phyloP scores from a whole-genome alignment of 169 alveolate species.

The Plasmodium malariae region DNA sequence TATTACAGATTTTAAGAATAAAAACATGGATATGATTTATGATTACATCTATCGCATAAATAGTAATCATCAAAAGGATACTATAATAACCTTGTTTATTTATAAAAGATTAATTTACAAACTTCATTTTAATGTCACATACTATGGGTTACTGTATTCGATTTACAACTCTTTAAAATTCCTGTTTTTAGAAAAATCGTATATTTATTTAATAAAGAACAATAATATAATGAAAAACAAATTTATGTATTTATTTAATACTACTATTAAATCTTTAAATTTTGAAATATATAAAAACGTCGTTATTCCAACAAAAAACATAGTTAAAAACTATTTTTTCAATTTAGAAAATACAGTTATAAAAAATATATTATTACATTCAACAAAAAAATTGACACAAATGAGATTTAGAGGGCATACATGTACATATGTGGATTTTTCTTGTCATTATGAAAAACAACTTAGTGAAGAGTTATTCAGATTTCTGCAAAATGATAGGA shows the following conservation, averaged over 20 bases:
- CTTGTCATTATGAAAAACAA: slow-evolving; percentile 8
- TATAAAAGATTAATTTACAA: slow-evolving; percentile 35
- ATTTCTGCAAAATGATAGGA: not conserved
- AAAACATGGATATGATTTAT: slow-evolving; percentile 9
- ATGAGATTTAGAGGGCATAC: slow-evolving; percentile 31
- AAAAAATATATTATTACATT: slow-evolving; percentile 19
- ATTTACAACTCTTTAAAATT: slow-evolving; percentile 34
- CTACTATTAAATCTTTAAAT: slow-evolving; percentile 10
- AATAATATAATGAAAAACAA: slow-evolving; percentile 21
- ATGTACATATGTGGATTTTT: slow-evolving; percentile 8
- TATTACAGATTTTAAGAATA: slow-evolving; percentile 7
- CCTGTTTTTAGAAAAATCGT: slow-evolving; percentile 25
- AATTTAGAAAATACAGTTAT: slow-evolving; percentile 12
- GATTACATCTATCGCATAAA: slow-evolving; percentile 25
- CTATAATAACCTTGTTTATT: slow-evolving; percentile 13
- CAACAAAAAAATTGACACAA: slow-evolving; percentile 7
- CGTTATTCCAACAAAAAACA: slow-evolving; percentile 6
- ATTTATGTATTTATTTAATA: slow-evolving; percentile 30
- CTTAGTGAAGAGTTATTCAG: not conserved
- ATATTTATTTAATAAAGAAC: slow-evolving; percentile 8
- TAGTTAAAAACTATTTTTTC: slow-evolving; percentile 7
- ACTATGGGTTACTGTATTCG: slow-evolving; percentile 17
- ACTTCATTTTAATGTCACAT: slow-evolving; percentile 16
- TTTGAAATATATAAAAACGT: slow-evolving; percentile 21
- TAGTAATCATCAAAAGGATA: not conserved